These are phyloP conservation scores for Fusarium sp. DNA, from an alignment of 2,329 filamentous ascomycete species.

Conservation along the genomic window DNA sequence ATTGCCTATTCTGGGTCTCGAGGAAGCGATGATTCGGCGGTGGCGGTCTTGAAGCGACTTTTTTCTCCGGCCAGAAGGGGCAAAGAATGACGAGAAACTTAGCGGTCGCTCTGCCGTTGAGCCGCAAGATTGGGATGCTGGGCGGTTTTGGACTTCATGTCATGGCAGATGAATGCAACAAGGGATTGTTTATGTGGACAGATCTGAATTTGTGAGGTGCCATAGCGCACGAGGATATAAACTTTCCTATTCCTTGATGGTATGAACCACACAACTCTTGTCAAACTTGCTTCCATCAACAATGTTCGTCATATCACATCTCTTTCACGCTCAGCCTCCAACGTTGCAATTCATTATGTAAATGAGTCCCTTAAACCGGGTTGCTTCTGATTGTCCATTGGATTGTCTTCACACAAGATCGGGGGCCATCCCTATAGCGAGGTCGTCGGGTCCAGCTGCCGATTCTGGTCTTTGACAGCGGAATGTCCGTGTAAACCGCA, in stretches of 20 bases:
- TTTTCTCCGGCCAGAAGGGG: conserved; percentile 4
- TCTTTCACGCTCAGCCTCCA: background rate
- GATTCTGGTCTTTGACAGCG: background rate
- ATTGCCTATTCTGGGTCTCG: conserved; percentile 25
- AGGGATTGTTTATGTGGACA: accelerated
- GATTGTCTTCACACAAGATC: background rate
- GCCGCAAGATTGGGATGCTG: conserved; percentile 13
- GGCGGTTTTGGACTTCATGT: background rate
- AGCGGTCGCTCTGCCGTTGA: conserved; percentile 28
- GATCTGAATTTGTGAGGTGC: background rate
- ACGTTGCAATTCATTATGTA: conserved; percentile 7
- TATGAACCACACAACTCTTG: no score
- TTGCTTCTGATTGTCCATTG: background rate
- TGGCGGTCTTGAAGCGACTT: background rate
- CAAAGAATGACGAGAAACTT: conserved; percentile 18
- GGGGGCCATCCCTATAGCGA: background rate
- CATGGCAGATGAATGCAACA: background rate
- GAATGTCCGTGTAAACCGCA: conserved; percentile 8
- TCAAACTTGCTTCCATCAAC: background rate
- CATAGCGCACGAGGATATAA: background rate
- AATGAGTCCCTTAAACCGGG: background rate
- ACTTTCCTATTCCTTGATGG: background rate
- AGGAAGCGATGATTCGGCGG: conserved; percentile 15
- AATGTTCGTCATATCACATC: background rate
- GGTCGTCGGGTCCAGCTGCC: conserved; percentile 9